These are phyloP conservation scores for Kuraishia cidri DNA, from an alignment of 805 yeast species.

Conservation along the genomic window DNA sequence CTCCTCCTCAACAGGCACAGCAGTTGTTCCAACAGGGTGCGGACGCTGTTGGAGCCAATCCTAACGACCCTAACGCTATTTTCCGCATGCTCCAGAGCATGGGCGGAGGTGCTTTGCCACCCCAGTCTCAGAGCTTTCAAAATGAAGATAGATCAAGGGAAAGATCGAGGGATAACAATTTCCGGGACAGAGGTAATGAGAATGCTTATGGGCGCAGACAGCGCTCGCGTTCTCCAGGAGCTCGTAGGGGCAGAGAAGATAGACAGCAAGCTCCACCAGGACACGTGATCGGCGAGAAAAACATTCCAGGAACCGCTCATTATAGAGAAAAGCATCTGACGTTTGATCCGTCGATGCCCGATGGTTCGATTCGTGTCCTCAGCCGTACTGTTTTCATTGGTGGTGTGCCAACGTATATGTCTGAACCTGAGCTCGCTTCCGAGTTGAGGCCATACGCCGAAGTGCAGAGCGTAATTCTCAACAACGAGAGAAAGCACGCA, in stretches of 20 bases:
- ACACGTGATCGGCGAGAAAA: slow-evolving; percentile 39
- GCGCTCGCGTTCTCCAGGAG: slow-evolving; percentile 44
- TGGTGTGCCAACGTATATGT: slow-evolving; percentile 82
- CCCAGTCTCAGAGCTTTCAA: slow-evolving; percentile 7
- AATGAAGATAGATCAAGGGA: neutral
- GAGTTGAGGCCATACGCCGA: slow-evolving; percentile 76
- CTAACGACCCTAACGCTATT: slow-evolving; percentile 29
- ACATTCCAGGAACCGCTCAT: slow-evolving; percentile 65
- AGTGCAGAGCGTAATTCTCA: slow-evolving; percentile 84
- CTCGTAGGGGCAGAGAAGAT: slow-evolving; percentile 7
- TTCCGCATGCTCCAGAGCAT: slow-evolving; percentile 47
- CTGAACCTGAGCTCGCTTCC: slow-evolving; percentile 59
- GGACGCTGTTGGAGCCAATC: slow-evolving; percentile 8
- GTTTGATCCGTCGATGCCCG: slow-evolving; percentile 63
- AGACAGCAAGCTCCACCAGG: slow-evolving; percentile 19
- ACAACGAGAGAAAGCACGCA: slow-evolving; percentile 88
- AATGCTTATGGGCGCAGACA: slow-evolving; percentile 28
- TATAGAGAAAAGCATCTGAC: slow-evolving; percentile 68
- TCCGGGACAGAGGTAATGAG: slow-evolving; percentile 12
- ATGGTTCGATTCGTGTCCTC: slow-evolving; percentile 71
- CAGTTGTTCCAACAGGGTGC: slow-evolving; percentile 1
- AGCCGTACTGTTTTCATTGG: slow-evolving; percentile 92
- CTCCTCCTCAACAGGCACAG: neutral
- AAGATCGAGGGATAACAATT: slow-evolving; percentile 1
- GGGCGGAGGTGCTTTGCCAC: slow-evolving; percentile 21